Evolutionary conservation across 345 rosid species (phyloP).

Genomic region (Xanthoceras sorbifolium): DNA sequence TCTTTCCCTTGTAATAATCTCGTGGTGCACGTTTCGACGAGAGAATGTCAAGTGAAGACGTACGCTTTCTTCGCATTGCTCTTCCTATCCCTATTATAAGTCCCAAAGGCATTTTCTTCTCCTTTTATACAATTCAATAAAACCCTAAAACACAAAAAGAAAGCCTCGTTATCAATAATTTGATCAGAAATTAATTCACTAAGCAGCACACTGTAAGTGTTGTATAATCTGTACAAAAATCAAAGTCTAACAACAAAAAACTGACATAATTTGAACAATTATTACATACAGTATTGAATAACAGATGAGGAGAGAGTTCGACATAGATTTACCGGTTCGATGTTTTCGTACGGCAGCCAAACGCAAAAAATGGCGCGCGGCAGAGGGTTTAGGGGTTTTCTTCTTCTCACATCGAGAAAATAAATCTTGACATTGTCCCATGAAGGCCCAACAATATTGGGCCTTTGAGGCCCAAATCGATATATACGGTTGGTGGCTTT

Average conservation of each 20-base stretch:
- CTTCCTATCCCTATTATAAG: slow-evolving; percentile 60
- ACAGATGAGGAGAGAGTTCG: background rate
- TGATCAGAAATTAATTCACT: background rate
- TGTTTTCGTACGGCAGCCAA: background rate
- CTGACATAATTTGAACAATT: background rate
- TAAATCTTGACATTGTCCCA: background rate
- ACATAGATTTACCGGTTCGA: background rate
- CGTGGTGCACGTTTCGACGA: slow-evolving; percentile 80
- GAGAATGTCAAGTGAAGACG: slow-evolving; percentile 79
- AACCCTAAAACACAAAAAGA: slow-evolving; percentile 4
- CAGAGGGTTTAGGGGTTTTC: background rate
- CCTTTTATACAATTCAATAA: background rate
- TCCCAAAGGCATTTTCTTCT: slow-evolving; percentile 58
- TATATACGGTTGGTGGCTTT: background rate
- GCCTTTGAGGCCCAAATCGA: background rate
- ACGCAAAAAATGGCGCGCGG: background rate
- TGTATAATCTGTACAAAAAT: background rate
- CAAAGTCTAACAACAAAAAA: background rate
- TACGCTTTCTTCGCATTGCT: slow-evolving; percentile 66
- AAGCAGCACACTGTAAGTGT: background rate
- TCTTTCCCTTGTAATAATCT: slow-evolving; percentile 81
- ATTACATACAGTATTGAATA: background rate
- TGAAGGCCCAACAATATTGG: background rate
- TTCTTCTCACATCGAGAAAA: background rate
- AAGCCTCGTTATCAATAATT: background rate